phyloP scores from a whole-genome alignment of 345 rosid species.

The Aquilaria sinensis region DNA sequence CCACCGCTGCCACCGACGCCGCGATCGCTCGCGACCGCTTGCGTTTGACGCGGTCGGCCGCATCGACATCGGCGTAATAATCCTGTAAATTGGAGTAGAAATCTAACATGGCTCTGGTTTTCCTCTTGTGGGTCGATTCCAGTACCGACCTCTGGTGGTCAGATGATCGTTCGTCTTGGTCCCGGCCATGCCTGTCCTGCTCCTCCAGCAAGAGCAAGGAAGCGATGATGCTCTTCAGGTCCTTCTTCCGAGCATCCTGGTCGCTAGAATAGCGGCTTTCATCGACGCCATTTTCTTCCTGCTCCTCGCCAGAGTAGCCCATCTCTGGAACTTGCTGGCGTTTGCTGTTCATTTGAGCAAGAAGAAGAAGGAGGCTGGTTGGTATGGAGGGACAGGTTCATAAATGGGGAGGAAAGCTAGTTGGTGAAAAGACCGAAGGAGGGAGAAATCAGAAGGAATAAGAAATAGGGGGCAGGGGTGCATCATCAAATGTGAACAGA shows the following conservation, averaged over 20 bases:
- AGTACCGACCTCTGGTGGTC: slow-evolving; percentile 32
- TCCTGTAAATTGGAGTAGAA: slow-evolving; percentile 27
- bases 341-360: too few species aligned
- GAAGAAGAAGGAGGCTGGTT: too few species aligned
- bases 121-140: slow-evolving; percentile 37
- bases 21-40: slow-evolving; percentile 53
- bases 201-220: slow-evolving; percentile 48
- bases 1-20: slow-evolving; percentile 15
- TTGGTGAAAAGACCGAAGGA: too few species aligned
- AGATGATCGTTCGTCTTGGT: slow-evolving; percentile 30
- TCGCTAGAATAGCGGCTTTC: slow-evolving; percentile 5
- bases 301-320: neutral
- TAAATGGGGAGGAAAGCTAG: too few species aligned
- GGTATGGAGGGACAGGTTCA: too few species aligned
- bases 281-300: neutral
- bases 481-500: too few species aligned
- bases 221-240: slow-evolving; percentile 43
- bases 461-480: too few species aligned
- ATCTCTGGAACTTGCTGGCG: neutral
- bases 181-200: slow-evolving; percentile 42
- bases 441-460: too few species aligned
- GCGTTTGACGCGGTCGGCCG: slow-evolving; percentile 30
- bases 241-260: slow-evolving; percentile 24
- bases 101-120: slow-evolving; percentile 29
- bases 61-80: slow-evolving; percentile 37